Base-by-base conservation (phyloP, 1,284 basidiomycete genomes). In the Trichosporon sp. region DNA sequence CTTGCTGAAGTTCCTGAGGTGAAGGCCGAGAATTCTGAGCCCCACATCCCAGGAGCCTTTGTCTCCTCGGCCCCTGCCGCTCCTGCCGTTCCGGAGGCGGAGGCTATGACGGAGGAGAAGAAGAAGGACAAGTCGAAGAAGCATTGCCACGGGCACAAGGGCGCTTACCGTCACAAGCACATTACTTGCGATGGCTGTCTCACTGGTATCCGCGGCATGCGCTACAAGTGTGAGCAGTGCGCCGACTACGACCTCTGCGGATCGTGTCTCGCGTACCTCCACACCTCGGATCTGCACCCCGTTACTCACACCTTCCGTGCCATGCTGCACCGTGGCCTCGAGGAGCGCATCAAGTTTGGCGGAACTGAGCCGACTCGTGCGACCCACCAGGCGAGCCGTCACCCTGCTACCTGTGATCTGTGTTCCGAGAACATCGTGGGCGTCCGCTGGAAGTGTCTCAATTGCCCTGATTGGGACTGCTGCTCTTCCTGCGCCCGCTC, bases 401-500 rank as follows among this genome's bases (percentile, higher is more conserved):
- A 83, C 69, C 79, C 79, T 0, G 81, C 81, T 14, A 79, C 78
- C 11, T 83, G 81, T 71, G 81, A 83, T 66, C 69, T 81, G 6
- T 83, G 81, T 75, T 76, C 72, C 16, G 69, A 77, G 56, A 75
- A 71, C 48, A 84, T 84, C 71, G 72, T 74, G n/a, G 83, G 83
- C 11, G 75, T 81, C 4, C 71, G 83, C 59, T 81, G 78, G 79
- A 84, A 84, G 76, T 84, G 83, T 71, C 76, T 83, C 71, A 79
- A 81, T 69, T 84, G 83, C 68, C 82, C 82, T 37, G 83, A 84
- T 68, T 84, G 83, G 83, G 83, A 84, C 71, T 88, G 89, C 37
- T 96, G 93, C 80, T 78, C 82, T 32, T 81, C 86, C 7, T 96
- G 93, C 83, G 91, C 91, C 79, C 85, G 84, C 71, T 91, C 76